Evolutionary conservation across 805 yeast genomes (phyloP).

Genomic region (Yamadazyma paraphyllophila): DNA sequence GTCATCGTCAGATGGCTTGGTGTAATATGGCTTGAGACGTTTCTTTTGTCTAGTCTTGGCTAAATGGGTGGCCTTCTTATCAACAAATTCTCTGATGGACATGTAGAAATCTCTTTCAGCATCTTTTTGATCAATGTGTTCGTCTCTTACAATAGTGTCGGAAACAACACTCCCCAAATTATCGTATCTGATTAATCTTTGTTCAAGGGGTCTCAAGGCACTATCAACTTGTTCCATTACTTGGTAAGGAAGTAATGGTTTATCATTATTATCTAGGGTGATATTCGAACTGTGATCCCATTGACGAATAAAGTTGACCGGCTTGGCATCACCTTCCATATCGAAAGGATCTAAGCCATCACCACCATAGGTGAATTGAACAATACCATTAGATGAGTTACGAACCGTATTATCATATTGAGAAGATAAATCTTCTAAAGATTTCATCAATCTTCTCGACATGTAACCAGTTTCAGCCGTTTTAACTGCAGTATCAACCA

Average conservation of each 20-base stretch:
- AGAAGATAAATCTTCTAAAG: constrained; percentile 91
- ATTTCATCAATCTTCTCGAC: constrained; percentile 97
- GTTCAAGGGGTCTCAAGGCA: constrained; percentile 61
- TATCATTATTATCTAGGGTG: constrained; percentile 56
- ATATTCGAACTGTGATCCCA: constrained; percentile 90
- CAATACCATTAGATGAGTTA: constrained; percentile 93
- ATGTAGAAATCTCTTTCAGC: constrained; percentile 83
- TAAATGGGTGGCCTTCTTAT: constrained; percentile 53
- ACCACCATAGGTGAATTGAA: constrained; percentile 97
- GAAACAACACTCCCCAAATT: constrained; percentile 60
- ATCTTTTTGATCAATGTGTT: constrained; percentile 77
- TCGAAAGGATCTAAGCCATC: constrained; percentile 97
- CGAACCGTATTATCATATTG: constrained; percentile 93
- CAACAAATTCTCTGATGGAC: constrained; percentile 66
- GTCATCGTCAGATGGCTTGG: constrained; percentile 41
- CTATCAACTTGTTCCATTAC: constrained; percentile 53
- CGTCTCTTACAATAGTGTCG: constrained; percentile 41
- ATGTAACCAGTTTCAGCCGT: constrained; percentile 99
- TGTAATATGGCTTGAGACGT: constrained; percentile 47
- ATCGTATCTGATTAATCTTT: constrained; percentile 61
- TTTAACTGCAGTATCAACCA: constrained; percentile 98
- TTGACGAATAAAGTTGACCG: constrained; percentile 88
- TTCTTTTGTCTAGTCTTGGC: constrained; percentile 55
- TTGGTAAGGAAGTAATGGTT: constrained; percentile 68
- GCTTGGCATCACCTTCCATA: constrained; percentile 98